Evolutionary conservation across 2,329 filamentous ascomycete genomes (phyloP), one percentile per base, ranked within the genome.

Genomic region (Curvularia sp.): DNA sequence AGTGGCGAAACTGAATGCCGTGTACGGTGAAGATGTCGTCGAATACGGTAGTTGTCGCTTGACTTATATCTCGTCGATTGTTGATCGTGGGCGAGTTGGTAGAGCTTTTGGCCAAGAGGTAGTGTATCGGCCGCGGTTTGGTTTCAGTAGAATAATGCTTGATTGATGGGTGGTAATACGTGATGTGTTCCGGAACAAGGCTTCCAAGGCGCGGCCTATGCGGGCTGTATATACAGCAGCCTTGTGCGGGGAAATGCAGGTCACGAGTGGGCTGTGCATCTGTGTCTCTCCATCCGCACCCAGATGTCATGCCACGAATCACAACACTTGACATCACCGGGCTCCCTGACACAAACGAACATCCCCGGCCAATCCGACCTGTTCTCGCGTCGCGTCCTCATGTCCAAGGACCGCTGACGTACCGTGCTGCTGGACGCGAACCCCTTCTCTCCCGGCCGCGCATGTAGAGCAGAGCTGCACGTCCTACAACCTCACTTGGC

Each of bases 271-370:
- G 65, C 66, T 70, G 64, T 66, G 63, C 65, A 46, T 24, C 49
- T 51, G 64, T 56, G 44, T 71, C 70, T 68, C 70, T 57, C 69
- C 67, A 73, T 70, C 58, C 52, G 58, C 49, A 48, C 52, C 58
- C 64, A 60, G 61, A 62, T 48, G 57, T 75, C 70, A 71, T 55
- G 60, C 73, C 68, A 75, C 72, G 66, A 72, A 75, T 74, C 69
- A 74, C 62, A 68, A 54, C 61, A 70, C 59, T 57, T 62, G 60
- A 64, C 61, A 51, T 58, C 51, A 53, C 55, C 38, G 39, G 38
- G 42, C 51, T 48, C 49, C 57, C 57, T 41, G 50, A 46, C 48
- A 24, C 55, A 57, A 49, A 55, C 50, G 53, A 41, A 51, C 53
- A 53, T 57, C 43, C 15, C 53, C 41, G 51, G 24, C 64, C 65